Conservation (phyloP, 495 filamentous ascomycete genomes). For the Penicillium ochrochloron region DNA sequence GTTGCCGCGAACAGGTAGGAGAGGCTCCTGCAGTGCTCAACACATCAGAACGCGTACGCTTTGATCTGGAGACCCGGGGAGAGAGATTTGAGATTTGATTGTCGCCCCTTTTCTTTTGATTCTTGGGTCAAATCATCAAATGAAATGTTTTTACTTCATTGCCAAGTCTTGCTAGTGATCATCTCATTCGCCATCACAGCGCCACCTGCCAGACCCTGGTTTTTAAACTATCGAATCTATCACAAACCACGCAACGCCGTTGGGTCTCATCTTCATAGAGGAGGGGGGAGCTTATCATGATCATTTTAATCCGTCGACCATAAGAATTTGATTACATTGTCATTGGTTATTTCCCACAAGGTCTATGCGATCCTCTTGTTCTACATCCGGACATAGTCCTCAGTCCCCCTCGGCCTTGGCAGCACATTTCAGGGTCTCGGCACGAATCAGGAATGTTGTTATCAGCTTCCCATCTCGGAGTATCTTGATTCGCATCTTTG, state of each 20-base stretch:
- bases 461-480: slow-evolving; percentile 28
- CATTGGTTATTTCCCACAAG: neutral
- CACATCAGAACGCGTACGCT: slow-evolving; percentile 19
- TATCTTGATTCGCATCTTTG: slow-evolving; percentile 18
- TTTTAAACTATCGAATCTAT: slow-evolving; percentile 32
- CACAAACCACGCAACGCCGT: slow-evolving; percentile 24
- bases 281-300: slow-evolving; percentile 26
- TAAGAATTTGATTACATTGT: neutral
- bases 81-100: slow-evolving; percentile 13
- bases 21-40: neutral
- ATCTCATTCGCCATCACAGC: slow-evolving; percentile 17
- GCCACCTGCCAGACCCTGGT: slow-evolving; percentile 20
- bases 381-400: slow-evolving; percentile 21
- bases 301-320: neutral
- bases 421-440: slow-evolving; percentile 20
- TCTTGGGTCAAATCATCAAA: slow-evolving; percentile 6
- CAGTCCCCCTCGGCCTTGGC: slow-evolving; percentile 11
- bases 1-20: slow-evolving; percentile 10
- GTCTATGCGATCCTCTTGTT: slow-evolving; percentile 6
- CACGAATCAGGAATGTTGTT: slow-evolving; percentile 34
- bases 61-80: neutral
- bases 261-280: slow-evolving; percentile 15
- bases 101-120: slow-evolving; percentile 4
- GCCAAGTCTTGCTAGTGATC: neutral
- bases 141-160: slow-evolving; percentile 1